phyloP scores from a whole-genome alignment of 257 asterid species.

The Salvia rosmarinus region DNA sequence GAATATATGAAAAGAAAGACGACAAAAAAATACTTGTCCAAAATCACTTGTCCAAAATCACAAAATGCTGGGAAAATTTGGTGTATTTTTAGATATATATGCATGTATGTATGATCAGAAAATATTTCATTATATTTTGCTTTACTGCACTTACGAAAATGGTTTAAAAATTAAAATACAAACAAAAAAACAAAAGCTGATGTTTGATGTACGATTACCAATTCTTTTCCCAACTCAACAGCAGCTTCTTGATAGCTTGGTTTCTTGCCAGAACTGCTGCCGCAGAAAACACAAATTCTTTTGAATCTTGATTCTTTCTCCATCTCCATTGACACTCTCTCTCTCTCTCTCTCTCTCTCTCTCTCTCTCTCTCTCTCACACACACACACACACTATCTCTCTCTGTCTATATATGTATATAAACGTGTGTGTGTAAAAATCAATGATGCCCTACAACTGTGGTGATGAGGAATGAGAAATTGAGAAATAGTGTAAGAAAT shows the following conservation, averaged over 20 bases:
- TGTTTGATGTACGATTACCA: constrained; percentile 47
- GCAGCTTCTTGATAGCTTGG: constrained; percentile 87
- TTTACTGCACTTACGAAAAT: no score
- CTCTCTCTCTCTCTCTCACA: background rate
- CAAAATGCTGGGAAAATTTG: no score
- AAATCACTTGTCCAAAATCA: no score
- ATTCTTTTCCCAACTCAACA: constrained; percentile 69
- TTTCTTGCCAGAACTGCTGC: constrained; percentile 88
- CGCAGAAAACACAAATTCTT: constrained; percentile 86
- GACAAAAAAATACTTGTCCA: no score
- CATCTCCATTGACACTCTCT: constrained; percentile 45
- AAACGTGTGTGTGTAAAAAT: constrained; percentile 3
- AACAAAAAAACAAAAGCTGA: background rate
- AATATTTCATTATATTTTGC: no score
- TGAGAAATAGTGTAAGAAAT: constrained; percentile 14
- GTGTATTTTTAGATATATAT: no score
- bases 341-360: no score
- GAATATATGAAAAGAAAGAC: no score
- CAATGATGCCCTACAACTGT: constrained; percentile 24
- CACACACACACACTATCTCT: constrained; percentile 9
- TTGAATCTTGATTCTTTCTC: constrained; percentile 61
- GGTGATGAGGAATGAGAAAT: constrained; percentile 31
- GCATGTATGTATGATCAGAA: no score
- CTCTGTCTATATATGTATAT: background rate
- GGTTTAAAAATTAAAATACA: background rate